Base-by-base conservation (phyloP, 257 asterid species). In the Oldenlandia corymbosa region DNA sequence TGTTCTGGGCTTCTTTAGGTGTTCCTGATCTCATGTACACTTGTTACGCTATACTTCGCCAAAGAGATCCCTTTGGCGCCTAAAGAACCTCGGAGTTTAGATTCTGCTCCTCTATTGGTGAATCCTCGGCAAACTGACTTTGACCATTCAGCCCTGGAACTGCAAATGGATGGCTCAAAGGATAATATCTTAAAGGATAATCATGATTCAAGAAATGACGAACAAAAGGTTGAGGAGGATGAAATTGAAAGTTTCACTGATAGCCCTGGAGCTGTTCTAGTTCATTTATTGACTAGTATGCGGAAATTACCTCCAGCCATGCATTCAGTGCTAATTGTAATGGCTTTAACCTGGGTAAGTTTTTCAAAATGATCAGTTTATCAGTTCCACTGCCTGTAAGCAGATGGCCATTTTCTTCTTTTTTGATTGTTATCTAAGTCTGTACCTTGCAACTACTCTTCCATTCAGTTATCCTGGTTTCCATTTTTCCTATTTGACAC, bases 291-390 rank as follows among this genome's bases (percentile, higher is more conserved):
- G 70, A 93, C 99, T 66, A 90, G 96, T 78, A 84, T 93, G 75
- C 94, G 97, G 58, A 97, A 85, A 80, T 81, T 93, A 74, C 99
- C 99, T 68, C 95, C 96, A 20, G 94, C 85, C 26, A 88, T 93
- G 99, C 96, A 93, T 65, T 81, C 96, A 10, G 99, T 93, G 71
- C 90, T 93, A 68, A 62, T 85, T 47, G 99, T 93, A 78, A 93
- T 93, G 99, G 99, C 97, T 49, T 83, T 93, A 83, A 93, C 99
- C 66, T 93, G 99, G 99, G 97, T 93, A 82, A 64, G 73, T 70
- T 47, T 66, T 71, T 58, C 31, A 6, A 64, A 49, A n/a, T 55
- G 52, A 30, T 41, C 53, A 48, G 13, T 67, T 39, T 39, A 11
- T 41, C 59, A 42, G n/a, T 48, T 65, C 34, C 21, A 23, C 20